Conservation (phyloP, 1,139 yeast genomes). For the Hyphopichia buzzinii region DNA sequence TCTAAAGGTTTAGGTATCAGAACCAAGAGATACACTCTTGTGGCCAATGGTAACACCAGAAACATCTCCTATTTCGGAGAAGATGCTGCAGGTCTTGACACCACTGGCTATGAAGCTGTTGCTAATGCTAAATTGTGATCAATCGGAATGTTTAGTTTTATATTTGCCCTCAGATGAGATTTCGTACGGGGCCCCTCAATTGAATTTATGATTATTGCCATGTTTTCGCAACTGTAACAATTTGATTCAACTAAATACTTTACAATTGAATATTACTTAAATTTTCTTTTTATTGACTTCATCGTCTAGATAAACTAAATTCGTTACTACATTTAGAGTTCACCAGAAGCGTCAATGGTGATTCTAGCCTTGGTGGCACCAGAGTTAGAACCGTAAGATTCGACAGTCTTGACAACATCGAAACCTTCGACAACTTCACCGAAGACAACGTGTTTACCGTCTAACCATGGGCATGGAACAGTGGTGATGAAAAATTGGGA, state of each 20-base stretch:
- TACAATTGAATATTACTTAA: too few species aligned
- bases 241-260: too few species aligned
- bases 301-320: neutral
- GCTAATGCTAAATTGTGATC: conserved; percentile 11
- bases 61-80: conserved; percentile 20
- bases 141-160: neutral
- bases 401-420: conserved; percentile 90
- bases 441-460: conserved; percentile 98
- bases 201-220: neutral
- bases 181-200: neutral
- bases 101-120: conserved; percentile 25
- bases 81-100: conserved; percentile 20
- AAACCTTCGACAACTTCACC: conserved; percentile 94
- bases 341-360: conserved; percentile 82
- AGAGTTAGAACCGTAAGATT: conserved; percentile 75
- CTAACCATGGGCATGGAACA: conserved; percentile 94
- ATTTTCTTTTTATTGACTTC: neutral
- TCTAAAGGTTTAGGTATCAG: conserved; percentile 62
- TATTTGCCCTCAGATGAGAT: neutral
- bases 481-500: conserved; percentile 99
- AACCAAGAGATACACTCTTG: conserved; percentile 69
- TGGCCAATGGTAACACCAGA: conserved; percentile 45
- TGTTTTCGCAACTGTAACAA: neutral
- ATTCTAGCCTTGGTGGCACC: conserved; percentile 83
- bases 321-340: conserved; percentile 64